Evolutionary conservation across 192 early-diverging fungal genomes (phyloP).

Genomic region (Allomyces macrogynus): DNA sequence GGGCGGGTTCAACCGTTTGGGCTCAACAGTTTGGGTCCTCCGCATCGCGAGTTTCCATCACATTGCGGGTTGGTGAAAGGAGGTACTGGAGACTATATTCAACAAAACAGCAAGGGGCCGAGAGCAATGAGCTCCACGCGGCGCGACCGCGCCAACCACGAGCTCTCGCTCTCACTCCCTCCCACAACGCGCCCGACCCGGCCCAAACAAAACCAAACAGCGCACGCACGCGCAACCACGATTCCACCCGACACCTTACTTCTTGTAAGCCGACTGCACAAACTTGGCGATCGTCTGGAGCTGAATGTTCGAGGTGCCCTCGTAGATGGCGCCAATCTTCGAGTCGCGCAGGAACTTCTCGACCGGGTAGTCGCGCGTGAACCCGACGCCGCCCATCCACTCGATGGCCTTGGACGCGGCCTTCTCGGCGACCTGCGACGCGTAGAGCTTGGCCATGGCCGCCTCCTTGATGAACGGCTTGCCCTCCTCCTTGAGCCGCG

Average conservation of each 20-base stretch:
- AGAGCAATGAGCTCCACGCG: too few relatives aligned
- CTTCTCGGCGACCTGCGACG: constrained; percentile 83
- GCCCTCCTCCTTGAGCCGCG: constrained; percentile 80
- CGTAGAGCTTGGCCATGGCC: constrained; percentile 94
- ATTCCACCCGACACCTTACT: background rate
- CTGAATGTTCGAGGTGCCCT: constrained; percentile 68
- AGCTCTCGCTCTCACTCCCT: too few relatives aligned
- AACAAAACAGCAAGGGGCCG: too few relatives aligned
- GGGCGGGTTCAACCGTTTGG: too few relatives aligned
- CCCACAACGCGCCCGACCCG: too few relatives aligned
- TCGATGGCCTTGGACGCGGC: constrained; percentile 76
- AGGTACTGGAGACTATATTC: too few relatives aligned
- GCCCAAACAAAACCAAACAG: too few relatives aligned
- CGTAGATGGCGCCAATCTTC: constrained; percentile 96
- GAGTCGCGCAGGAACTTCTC: constrained; percentile 95
- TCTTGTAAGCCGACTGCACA: background rate
- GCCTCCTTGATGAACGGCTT: constrained; percentile 85
- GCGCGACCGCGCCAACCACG: too few relatives aligned
- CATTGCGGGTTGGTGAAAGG: too few relatives aligned
- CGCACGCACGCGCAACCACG: too few relatives aligned
- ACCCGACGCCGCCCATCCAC: constrained; percentile 95
- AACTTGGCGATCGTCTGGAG: constrained; percentile 76
- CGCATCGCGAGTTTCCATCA: too few relatives aligned
- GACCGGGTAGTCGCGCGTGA: constrained; percentile 70
- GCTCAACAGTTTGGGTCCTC: too few relatives aligned